These are phyloP conservation scores for Chaetomiaceae sp. DNA, from an alignment of 2,329 filamentous ascomycete species.

Conservation along the genomic window DNA sequence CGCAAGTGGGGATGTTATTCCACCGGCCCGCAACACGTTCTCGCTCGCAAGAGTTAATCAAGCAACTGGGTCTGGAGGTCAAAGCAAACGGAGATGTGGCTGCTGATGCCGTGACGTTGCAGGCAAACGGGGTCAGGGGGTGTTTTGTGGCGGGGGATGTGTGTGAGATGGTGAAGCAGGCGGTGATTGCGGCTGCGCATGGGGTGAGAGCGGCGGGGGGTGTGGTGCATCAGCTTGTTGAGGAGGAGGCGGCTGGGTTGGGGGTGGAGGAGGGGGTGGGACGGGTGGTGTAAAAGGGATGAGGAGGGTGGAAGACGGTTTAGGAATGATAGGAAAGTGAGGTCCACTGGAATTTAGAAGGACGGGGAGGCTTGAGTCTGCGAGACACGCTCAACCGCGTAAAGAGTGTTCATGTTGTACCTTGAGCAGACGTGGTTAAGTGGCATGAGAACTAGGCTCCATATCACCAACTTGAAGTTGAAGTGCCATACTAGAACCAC, in stretches of 20 bases:
- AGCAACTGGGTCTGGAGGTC: not conserved
- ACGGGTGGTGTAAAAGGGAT: too few species aligned
- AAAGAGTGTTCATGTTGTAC: too few species aligned
- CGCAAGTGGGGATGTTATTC: not conserved
- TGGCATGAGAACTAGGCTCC: too few species aligned
- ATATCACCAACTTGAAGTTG: too few species aligned
- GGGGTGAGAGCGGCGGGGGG: not conserved
- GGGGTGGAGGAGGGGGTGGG: too few species aligned
- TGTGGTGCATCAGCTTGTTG: not conserved
- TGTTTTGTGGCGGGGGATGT: not conserved
- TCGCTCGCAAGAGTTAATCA: not conserved
- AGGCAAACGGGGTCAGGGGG: not conserved
- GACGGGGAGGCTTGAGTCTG: too few species aligned
- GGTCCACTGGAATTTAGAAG: too few species aligned
- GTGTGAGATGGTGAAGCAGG: not conserved
- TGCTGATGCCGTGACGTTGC: not conserved
- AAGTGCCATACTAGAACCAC: too few species aligned
- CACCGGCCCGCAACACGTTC: not conserved
- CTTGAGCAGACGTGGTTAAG: too few species aligned
- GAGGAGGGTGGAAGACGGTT: too few species aligned
- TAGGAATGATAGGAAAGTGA: too few species aligned
- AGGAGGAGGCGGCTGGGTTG: not conserved
- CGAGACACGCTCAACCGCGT: too few species aligned
- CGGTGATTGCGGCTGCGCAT: not conserved
- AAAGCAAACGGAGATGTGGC: not conserved